Base-by-base conservation (phyloP, 1,284 basidiomycete genomes). In the Cutaneotrichosporon spelunceum region DNA sequence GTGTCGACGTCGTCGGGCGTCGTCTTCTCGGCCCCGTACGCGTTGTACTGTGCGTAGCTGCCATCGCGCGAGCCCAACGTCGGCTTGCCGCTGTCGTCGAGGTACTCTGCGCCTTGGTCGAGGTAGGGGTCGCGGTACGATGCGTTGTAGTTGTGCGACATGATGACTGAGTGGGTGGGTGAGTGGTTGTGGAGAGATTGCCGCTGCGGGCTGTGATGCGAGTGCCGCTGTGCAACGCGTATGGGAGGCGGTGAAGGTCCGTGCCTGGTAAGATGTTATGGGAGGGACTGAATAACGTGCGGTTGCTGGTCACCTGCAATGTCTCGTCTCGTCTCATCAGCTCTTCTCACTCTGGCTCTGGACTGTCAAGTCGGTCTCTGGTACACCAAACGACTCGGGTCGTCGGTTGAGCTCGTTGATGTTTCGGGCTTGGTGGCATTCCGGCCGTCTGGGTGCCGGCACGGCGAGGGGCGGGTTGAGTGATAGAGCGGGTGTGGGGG, bases 21-120 rank as follows among this genome's bases (percentile, higher is more conserved):
- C 52, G 52, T 62, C 66, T 73, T 77, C 57, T 74, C 73, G 11
- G 23, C 59, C 42, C 30, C 55, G 53, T 62, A 62, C 36, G n/a
- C 19, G 44, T 53, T 52, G 50, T 54, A 24, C 33, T 65, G 57
- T 6, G 30, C 26, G 45, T 65, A 57, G 27, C 24, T 30, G 24
- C 27, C 48, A 8, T 50, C 26, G 24, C 13, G 26, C 7, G 21
- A 47, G 21, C 27, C 42, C 24, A 48, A 48, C 13, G 61, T 57
- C 33, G 27, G 53, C 9, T 23, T 23, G 39, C 55, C 55, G 42
- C 45, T 50, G 47, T 61, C 56, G 19, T 60, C 57, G 29, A 62
- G 62, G 56, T 61, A 64, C 56, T 58, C 55, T 21, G 65, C 53
- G 21, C 57, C 58, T 26, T 48, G 53, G 23, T 55, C 30, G 50